Percentiles rank a stretch among this genome's conserved stretches.
These are phyloP conservation scores for Scenedesmus sp. DNA, from an alignment of 163 green algal species.

Conservation along the genomic window DNA sequence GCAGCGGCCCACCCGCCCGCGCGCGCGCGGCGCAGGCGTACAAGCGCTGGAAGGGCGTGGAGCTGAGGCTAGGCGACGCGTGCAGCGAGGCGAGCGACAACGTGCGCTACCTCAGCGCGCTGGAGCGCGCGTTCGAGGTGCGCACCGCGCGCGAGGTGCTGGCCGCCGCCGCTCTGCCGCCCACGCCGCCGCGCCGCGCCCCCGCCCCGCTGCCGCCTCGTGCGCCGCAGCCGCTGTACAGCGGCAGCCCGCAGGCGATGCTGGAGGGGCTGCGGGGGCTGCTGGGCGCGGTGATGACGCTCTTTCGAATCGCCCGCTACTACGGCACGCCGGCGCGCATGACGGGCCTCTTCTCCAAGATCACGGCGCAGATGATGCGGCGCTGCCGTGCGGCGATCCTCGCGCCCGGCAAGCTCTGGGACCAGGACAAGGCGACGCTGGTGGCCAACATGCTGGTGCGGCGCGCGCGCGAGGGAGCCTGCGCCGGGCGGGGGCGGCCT, in stretches of 20 bases:
- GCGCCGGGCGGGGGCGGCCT: too few species aligned
- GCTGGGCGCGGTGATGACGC: constrained; percentile 85
- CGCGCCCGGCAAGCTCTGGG: constrained; percentile 87
- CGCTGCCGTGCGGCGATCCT: constrained; percentile 75
- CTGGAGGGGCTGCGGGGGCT: constrained; percentile 77
- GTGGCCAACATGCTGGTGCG: constrained; percentile 66
- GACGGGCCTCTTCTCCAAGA: constrained; percentile 86
- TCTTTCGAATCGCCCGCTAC: constrained; percentile 92
- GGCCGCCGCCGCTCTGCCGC: too few species aligned
- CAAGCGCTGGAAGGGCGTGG: constrained; percentile 75
- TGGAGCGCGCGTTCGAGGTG: constrained; percentile 84
- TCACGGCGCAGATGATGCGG: constrained; percentile 88
- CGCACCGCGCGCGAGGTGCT: not conserved
- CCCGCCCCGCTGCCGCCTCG: too few species aligned
- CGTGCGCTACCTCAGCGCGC: constrained; percentile 89
- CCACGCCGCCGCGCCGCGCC: too few species aligned
- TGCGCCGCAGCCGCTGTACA: constrained; percentile 17
- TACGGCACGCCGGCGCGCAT: constrained; percentile 86
- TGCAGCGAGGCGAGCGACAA: constrained; percentile 92
- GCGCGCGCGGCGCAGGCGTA: constrained; percentile 52
- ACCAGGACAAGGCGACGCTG: constrained; percentile 79
- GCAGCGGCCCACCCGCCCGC: too few species aligned
- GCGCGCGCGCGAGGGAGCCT: not conserved
- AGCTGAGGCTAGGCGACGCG: constrained; percentile 78
- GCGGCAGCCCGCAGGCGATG: constrained; percentile 64